Percentiles rank a stretch among this genome's conserved stretches.
Conservation (phyloP, 495 filamentous ascomycete genomes). For the Penicillium angulare region DNA sequence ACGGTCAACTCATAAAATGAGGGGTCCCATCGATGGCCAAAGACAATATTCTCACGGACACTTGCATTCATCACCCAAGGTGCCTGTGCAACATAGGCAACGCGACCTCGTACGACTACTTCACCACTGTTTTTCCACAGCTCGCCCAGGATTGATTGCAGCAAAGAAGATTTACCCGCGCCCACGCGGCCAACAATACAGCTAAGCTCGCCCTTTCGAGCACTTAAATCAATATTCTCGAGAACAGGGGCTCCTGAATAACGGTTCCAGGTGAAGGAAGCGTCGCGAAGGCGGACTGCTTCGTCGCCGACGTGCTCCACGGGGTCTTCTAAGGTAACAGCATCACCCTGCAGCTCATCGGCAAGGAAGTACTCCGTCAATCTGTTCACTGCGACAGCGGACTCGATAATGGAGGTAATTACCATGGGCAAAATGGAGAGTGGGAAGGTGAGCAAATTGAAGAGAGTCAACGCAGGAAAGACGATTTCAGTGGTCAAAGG, state of each 20-base stretch:
- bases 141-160: constrained; percentile 85
- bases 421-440: constrained; percentile 96
- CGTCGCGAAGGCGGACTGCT: constrained; percentile 76
- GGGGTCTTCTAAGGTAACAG: constrained; percentile 65
- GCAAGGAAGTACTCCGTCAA: constrained; percentile 83
- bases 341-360: constrained; percentile 86
- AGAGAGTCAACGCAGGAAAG: constrained; percentile 89
- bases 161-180: constrained; percentile 87
- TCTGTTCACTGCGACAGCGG: constrained; percentile 85
- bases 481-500: constrained; percentile 93
- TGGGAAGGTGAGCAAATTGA: constrained; percentile 93
- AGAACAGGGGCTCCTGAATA: constrained; percentile 60
- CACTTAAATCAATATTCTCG: constrained; percentile 80
- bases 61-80: constrained; percentile 98
- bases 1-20: constrained; percentile 92
- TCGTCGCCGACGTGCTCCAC: constrained; percentile 77
- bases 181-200: constrained; percentile 97
- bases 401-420: constrained; percentile 93
- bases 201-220: constrained; percentile 84
- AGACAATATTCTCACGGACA: constrained; percentile 94
- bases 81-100: constrained; percentile 89
- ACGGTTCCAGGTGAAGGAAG: constrained; percentile 92
- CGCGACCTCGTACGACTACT: constrained; percentile 73
- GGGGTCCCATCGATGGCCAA: constrained; percentile 93
- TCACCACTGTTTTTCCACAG: constrained; percentile 86